Base-by-base conservation (phyloP, 176 grass and related monocot genomes). In the Hordeum marinum region DNA sequence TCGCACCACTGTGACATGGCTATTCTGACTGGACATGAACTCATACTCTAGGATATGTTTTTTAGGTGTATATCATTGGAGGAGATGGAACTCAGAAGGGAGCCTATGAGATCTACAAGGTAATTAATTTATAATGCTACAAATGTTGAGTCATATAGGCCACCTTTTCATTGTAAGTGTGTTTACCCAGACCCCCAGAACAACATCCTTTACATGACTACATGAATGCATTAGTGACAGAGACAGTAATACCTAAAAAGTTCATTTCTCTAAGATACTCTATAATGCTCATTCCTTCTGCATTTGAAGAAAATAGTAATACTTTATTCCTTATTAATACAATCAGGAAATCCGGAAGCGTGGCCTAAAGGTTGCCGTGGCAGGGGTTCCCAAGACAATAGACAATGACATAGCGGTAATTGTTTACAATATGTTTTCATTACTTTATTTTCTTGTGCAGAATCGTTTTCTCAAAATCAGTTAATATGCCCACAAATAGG, bases 31-130 rank as follows among this genome's bases (percentile, higher is more conserved):
- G 29, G 41, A 70, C 12, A 59, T 83, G 86, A 27, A 55, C 77
- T 87, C 6, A 86, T 48, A 58, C 77, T 57, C 24, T 78, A 34
- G 23, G 45, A 9, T 37, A 40, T 77, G 9, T 80, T 89, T 31
- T 74, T 61, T 58, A 96, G 94, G 94, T 96, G 20, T 96, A 89
- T 85, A 93, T 96, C 55, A 96, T 96, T 45, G 94, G 91, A 78
- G 94, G 91, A 42, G 91, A 93, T 91, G 94, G 94, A 75, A 96
- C 94, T 87, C 94, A 96, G 77, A 96, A 96, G 80, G 94, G 94
- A 23, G 91, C 94, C 48, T 96, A 92, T 81, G 94, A 92, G 82
- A 91, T 96, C n/a, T 96, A 83, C 57, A 92, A 96, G 89, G 94
- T 96, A 77, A 77, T 67, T 69, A 27, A 77, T 61, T 52, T 24